phyloP scores from a whole-genome alignment of 2,329 filamentous ascomycete genomes.

The Monilinia vaccinii-corymbosi region DNA sequence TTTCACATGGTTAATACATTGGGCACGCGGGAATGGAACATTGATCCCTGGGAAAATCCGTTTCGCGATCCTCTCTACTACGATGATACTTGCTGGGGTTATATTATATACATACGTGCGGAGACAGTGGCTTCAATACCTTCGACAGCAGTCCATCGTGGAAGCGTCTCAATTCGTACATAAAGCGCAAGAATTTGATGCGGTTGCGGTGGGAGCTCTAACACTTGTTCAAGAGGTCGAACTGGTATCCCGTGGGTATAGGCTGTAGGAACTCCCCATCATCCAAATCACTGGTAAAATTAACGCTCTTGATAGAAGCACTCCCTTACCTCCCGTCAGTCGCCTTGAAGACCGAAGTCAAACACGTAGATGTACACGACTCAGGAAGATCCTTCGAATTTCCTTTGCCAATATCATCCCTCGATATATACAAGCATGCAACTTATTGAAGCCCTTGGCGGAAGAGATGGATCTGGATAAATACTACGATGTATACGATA shows the following conservation, averaged over 20 bases:
- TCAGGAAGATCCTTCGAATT: constrained; percentile 66
- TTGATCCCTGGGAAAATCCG: constrained; percentile 48
- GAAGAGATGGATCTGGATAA: constrained; percentile 78
- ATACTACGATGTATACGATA: constrained; percentile 84
- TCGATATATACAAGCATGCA: constrained; percentile 61
- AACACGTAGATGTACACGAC: constrained; percentile 65
- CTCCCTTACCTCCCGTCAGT: constrained; percentile 83
- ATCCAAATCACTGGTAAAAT: neutral
- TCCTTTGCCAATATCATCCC: constrained; percentile 63
- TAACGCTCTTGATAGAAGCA: constrained; percentile 50
- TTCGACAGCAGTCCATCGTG: constrained; percentile 64
- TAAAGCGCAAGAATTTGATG: constrained; percentile 73
- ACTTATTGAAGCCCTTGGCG: constrained; percentile 61
- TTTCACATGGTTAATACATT: constrained; percentile 55
- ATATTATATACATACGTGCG: constrained; percentile 64
- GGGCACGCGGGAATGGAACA: constrained; percentile 47
- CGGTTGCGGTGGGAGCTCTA: constrained; percentile 64
- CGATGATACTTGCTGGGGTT: constrained; percentile 42
- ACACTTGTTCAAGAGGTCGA: constrained; percentile 91
- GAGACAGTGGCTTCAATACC: constrained; percentile 72
- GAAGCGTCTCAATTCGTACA: constrained; percentile 61
- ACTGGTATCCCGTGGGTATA: constrained; percentile 81
- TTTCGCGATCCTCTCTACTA: constrained; percentile 37
- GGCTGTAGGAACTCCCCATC: constrained; percentile 50
- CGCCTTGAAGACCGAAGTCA: constrained; percentile 79